Evolutionary conservation across 176 grass and related monocot genomes (phyloP), one percentile per base, ranked within the genome.

Genomic region (Zoysia pacifica): DNA sequence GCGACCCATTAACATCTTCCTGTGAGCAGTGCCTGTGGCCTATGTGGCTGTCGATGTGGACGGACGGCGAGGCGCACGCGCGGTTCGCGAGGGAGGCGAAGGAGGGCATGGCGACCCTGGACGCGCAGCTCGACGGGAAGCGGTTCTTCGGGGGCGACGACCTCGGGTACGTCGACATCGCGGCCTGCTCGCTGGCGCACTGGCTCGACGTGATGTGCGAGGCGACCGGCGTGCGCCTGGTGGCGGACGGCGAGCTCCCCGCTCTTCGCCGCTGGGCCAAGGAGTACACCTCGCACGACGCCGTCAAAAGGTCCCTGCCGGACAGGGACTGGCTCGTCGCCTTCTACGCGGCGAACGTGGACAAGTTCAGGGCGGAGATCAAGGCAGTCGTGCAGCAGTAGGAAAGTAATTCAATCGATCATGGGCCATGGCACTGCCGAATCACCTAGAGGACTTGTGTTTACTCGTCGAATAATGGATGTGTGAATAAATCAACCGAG

Each of bases 61-160:
- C 12, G 3, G 78, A 70, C 42, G 78, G 65, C 40, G 66, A 70
- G 78, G 52, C 12, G 76, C 61, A 20, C 36, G n/a, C 41, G 76
- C 5, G 62, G 0, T 4, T 66, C 0, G 9, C 5, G 9, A 20
- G 2, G 49, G 76, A 79, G 37, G 1, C 2, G 15, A 79, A 54
- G 37, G 36, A 67, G 62, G 43, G 19, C 48, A 62, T 79, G 37
- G 36, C 74, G 14, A 67, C 71, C 65, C 64, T 65, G 48, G 74
- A 88, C 37, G 44, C 4, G 38, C 51, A 61, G 53, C 53, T 69
- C 16, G 8, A 15, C 43, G 62, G 56, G 16, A 64, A 61, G 67
- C 11, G 62, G 13, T 72, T 72, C 71, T 83, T 87, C 8, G 62
- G 77, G 6, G 53, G 52, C 54, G 65, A 82, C 37, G 18, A 18